Evolutionary conservation across 805 yeast species (phyloP), one percentile per base, ranked within the genome.

Genomic region (Kockiozyma suomiensis): DNA sequence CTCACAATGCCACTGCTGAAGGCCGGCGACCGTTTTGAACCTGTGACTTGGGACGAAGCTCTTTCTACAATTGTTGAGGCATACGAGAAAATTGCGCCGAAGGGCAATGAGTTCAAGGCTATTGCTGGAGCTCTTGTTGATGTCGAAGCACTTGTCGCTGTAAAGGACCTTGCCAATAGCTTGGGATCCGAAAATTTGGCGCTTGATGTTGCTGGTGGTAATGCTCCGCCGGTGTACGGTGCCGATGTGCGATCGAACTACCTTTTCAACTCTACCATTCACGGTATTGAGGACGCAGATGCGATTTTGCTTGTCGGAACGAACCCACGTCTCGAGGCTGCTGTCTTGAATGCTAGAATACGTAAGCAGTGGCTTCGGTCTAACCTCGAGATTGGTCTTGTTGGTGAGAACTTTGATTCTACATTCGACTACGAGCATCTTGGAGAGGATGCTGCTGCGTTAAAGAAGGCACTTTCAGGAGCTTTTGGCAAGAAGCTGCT

Each of bases 321-420:
- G 48, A 89, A 89, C 78, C 96, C 96, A 60, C 82, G 96, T 72
- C 90, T 82, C 72, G 96, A 89, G 78, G 96, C 96, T 60, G 90
- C 96, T 45, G 96, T 90, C 17, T 79, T 89, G 69, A 89, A 89
- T 74, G 83, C 93, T 43, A 83, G 96, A 75, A 85, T 89, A 68
- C 84, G 96, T 79, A 86, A 85, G 73, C 85, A 81, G 62, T 89
- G 93, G 94, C 78, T 89, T 71, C 78, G 85, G 68, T 81, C 85
- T 40, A 80, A 88, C 70, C 87, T 88, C 68, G 69, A 67, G 56
- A 77, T 90, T 64, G 85, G 85, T 64, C 84, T 84, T 43, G 82
- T 89, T 65, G 96, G 96, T 69, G 86, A 86, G 74, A 72, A 78
- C 64, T 89, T 90, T 70, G 92, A 88, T 42, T 84, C 92, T 30